Evolutionary conservation across 2,329 filamentous ascomycete genomes (phyloP).

Genomic region (Paracorniculantispora psalliotae): DNA sequence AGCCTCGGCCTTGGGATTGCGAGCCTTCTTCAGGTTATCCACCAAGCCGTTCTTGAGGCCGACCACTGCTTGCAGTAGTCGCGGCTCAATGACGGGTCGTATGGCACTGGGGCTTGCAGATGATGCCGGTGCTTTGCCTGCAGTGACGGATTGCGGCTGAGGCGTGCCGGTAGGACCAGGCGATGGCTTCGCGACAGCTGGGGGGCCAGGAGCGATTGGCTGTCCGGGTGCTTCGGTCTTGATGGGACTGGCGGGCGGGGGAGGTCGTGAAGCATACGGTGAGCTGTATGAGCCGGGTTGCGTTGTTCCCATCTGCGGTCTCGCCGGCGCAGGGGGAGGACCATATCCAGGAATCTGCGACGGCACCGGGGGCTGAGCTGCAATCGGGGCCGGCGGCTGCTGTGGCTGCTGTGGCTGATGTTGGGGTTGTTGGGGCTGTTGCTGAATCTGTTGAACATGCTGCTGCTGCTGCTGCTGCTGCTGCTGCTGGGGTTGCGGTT

Average conservation of each 20-base stretch:
- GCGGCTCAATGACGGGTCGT: conserved; percentile 39
- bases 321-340: conserved; percentile 32
- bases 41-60: conserved; percentile 44
- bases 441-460: neutral
- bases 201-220: neutral
- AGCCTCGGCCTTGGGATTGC: conserved; percentile 38
- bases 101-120: conserved; percentile 23
- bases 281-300: conserved; percentile 33
- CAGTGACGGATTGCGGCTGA: conserved; percentile 15
- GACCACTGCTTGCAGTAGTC: conserved; percentile 37
- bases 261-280: conserved; percentile 32
- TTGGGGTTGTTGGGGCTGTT: conserved; percentile 18
- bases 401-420: neutral
- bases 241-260: conserved; percentile 11
- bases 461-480: neutral
- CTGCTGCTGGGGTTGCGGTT: conserved; percentile 10
- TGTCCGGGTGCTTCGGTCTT: conserved; percentile 15
- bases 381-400: conserved; percentile 27
- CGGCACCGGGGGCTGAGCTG: neutral
- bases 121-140: conserved; percentile 22
- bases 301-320: conserved; percentile 26
- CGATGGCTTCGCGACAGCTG: conserved; percentile 3
- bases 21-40: conserved; percentile 39
- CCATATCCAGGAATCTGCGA: conserved; percentile 31
- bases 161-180: conserved; percentile 10